Conservation (phyloP, 441 rosid genomes). For the Biscutella laevigata region DNA sequence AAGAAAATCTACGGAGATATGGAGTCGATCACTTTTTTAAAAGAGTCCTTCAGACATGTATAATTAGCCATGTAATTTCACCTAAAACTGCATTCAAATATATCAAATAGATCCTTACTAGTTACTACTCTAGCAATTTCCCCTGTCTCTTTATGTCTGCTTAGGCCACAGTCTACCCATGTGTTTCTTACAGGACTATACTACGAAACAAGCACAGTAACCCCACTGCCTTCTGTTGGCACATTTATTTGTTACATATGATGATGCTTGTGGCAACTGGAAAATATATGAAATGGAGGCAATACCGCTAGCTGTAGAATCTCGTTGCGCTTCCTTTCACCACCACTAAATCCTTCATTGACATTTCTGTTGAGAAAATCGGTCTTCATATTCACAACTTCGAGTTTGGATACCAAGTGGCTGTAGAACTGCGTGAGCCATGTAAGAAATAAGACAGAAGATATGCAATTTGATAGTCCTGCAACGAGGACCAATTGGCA, state of each 20-base stretch:
- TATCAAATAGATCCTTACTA: not conserved
- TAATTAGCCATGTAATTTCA: not conserved
- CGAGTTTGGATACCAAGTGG: conserved; percentile 65
- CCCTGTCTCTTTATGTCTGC: not conserved
- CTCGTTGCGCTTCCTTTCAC: conserved; percentile 94
- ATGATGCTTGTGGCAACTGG: not conserved
- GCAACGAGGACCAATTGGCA: not conserved
- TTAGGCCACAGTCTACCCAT: not conserved
- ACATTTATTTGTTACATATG: not conserved
- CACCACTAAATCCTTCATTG: conserved; percentile 98
- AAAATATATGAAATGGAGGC: not conserved
- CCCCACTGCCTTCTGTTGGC: not conserved
- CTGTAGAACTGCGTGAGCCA: conserved; percentile 65
- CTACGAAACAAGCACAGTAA: not conserved
- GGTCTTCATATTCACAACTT: conserved; percentile 74
- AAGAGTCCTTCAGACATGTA: no score
- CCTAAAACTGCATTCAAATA: not conserved
- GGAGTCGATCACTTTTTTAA: no score
- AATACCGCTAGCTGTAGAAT: conserved; percentile 86
- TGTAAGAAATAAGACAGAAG: conserved; percentile 12
- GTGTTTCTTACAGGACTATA: not conserved
- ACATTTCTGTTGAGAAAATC: conserved; percentile 94
- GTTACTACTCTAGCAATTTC: not conserved
- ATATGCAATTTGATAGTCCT: not conserved
- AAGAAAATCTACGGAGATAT: not conserved